Evolutionary conservation across 768 basidiomycete species (phyloP), one percentile per base, ranked within the genome.

Genomic region (Mycena latifolia): DNA sequence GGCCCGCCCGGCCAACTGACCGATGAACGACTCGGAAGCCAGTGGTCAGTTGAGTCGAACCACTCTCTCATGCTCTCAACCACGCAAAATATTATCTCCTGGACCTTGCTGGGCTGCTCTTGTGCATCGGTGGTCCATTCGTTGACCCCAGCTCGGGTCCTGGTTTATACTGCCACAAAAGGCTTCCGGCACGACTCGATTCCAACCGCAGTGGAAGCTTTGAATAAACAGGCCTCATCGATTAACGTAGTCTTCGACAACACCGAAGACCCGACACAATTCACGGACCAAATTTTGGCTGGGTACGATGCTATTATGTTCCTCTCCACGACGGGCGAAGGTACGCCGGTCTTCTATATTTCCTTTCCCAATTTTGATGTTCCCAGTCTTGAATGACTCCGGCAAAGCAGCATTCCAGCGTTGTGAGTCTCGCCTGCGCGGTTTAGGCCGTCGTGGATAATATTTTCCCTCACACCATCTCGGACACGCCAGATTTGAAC

Each of bases 181-280:
- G 85, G 83, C 6, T 94, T 85, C 75, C 80, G 91, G 63, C 92
- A 94, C 71, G 92, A 92, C 65, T 90, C 89, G 4, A 93, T 93
- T 61, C 92, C 92, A 0, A 86, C 87, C 1, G 91, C 92, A 5
- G 85, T 91, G 28, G 76, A 84, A 46, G 85, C 85, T 0, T 76
- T 93, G 43, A 82, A 83, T 61, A 74, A 79, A 1, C 81, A 79
- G 25, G 82, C 82, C 2, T 62, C 78, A n/a, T 71, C 76, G 0
- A 84, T 89, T 61, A 79, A 86, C 65, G 80, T 88, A 55, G 55
- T 79, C 25, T 91, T 93, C 63, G 86, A 88, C 53, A 82, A 87
- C 60, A 89, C 91, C 3, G 92, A 93, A 72, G 90, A 92, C 63
- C 76, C 76, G 64, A 67, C 70, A 0, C 76, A 77, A 65, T 93